phyloP scores from a whole-genome alignment of 495 filamentous ascomycete species.

The Durotheca rogersii region DNA sequence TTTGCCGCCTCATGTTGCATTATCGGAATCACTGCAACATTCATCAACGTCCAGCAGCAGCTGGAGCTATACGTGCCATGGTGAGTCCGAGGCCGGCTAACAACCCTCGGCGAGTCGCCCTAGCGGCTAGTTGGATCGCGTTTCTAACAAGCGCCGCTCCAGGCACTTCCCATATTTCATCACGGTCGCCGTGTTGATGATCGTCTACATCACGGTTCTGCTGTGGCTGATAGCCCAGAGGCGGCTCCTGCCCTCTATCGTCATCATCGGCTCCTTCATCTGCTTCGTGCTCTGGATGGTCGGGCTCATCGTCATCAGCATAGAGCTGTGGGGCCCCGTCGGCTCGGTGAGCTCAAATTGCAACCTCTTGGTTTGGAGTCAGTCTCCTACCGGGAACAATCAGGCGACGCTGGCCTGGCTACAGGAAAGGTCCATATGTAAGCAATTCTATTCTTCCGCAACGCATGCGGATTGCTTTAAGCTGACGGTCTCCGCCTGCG shows the following conservation, averaged over 20 bases:
- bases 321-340: conserved; percentile 82
- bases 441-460: conserved; percentile 37
- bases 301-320: conserved; percentile 82
- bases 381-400: conserved; percentile 59
- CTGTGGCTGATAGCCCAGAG: conserved; percentile 73
- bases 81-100: no score
- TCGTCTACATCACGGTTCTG: conserved; percentile 72
- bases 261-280: conserved; percentile 89
- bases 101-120: neutral
- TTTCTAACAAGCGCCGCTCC: neutral
- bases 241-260: conserved; percentile 82
- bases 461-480: neutral
- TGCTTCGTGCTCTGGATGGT: conserved; percentile 91
- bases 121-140: neutral
- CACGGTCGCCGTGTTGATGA: conserved; percentile 62
- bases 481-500: conserved; percentile 19
- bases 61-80: conserved; percentile 75
- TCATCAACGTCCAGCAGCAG: conserved; percentile 75
- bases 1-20: conserved; percentile 74
- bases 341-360: conserved; percentile 80
- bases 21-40: conserved; percentile 82
- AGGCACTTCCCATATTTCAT: conserved; percentile 97
- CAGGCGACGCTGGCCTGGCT: conserved; percentile 79
- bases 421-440: conserved; percentile 83
- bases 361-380: conserved; percentile 65